A percentile compares a stretch with the other conserved stretches of the same genome.
Evolutionary conservation across 306 rosid species (phyloP).

Genomic region (Adenanthera pavonina): DNA sequence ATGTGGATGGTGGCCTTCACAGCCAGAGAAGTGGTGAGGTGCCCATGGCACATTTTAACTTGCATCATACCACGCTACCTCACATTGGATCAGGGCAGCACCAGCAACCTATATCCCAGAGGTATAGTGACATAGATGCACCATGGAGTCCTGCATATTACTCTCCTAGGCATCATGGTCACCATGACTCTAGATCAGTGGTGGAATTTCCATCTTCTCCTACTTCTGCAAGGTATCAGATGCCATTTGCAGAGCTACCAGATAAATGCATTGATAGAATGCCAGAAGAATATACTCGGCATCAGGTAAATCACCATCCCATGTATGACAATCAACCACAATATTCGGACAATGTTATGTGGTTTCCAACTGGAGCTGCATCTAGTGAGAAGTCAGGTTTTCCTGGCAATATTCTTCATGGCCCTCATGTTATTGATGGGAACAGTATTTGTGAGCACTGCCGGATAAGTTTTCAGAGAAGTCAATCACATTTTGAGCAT

Average conservation of each 20-base stretch:
- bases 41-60: constrained; percentile 57
- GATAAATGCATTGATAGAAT: constrained; percentile 75
- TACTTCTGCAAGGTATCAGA: constrained; percentile 63
- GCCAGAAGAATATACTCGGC: constrained; percentile 79
- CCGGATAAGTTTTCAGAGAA: constrained; percentile 71
- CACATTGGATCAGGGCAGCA: constrained; percentile 68
- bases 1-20: constrained; percentile 71
- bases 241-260: constrained; percentile 65
- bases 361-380: constrained; percentile 65
- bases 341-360: constrained; percentile 74
- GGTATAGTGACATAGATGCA: constrained; percentile 80
- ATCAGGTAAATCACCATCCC: constrained; percentile 65
- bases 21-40: constrained; percentile 76
- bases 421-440: constrained; percentile 71
- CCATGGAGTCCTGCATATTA: constrained; percentile 88
- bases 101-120: constrained; percentile 68
- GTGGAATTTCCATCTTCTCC: constrained; percentile 90
- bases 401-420: constrained; percentile 68
- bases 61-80: constrained; percentile 66
- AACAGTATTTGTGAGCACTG: constrained; percentile 77
- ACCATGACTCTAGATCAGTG: constrained; percentile 66
- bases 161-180: constrained; percentile 89
- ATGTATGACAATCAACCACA: constrained; percentile 76
- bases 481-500: constrained; percentile 70
- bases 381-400: constrained; percentile 73